Conservation (phyloP, 2,329 filamentous ascomycete genomes). For the Fusarium tuaranense region DNA sequence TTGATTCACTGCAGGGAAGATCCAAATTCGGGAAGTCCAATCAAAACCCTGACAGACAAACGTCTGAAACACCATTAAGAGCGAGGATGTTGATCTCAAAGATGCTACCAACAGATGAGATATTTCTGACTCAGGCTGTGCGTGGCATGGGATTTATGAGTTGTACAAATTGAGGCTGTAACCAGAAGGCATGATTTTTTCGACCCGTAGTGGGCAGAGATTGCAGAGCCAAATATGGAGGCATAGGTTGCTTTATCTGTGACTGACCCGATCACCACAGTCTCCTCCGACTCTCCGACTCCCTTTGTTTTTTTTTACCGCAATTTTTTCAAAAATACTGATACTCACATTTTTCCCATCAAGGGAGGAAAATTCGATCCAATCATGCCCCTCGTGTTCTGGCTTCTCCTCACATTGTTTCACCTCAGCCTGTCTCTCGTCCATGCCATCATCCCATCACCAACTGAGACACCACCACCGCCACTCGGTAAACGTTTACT, state of each 20-base stretch:
- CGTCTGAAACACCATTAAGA: conserved; percentile 7
- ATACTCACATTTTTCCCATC: neutral
- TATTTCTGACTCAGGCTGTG: neutral
- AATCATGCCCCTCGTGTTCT: conserved; percentile 11
- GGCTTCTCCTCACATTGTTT: conserved; percentile 12
- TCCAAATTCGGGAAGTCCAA: neutral
- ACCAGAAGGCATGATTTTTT: neutral
- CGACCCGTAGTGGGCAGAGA: neutral
- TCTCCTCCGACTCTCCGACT: neutral
- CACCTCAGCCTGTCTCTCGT: conserved; percentile 11
- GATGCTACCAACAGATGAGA: conserved; percentile 7
- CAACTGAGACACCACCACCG: conserved; percentile 22
- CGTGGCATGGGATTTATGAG: neutral
- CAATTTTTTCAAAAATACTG: neutral
- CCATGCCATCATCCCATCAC: neutral
- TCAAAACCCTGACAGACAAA: neutral
- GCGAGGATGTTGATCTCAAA: neutral
- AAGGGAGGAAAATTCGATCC: neutral
- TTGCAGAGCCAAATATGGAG: neutral
- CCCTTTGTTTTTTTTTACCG: neutral
- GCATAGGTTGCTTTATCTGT: neutral
- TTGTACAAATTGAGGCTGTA: neutral
- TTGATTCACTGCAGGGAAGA: conserved; percentile 31
- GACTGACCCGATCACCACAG: neutral
- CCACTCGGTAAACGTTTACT: neutral